A percentile compares a stretch with the other conserved stretches of the same genome.
Conservation (phyloP, 139 green algal species). For the Mychonastes homosphaera region DNA sequence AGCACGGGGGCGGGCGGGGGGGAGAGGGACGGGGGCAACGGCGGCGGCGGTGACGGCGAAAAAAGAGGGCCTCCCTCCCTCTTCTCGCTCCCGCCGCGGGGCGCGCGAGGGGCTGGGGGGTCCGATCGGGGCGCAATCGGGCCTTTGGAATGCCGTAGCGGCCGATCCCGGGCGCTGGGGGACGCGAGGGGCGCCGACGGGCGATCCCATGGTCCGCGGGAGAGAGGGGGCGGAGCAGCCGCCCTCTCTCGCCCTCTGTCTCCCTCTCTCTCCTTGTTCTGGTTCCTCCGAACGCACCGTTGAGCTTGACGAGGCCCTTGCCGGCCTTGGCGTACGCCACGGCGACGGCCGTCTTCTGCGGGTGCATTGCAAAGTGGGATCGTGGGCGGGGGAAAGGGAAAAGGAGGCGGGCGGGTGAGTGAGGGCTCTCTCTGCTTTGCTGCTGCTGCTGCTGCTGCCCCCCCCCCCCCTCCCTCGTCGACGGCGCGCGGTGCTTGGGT, state of each 20-base stretch:
- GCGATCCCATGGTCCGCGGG: background rate
- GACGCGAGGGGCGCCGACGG: background rate
- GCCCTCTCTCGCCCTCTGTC: background rate
- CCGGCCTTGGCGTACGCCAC: slow-evolving; percentile 90
- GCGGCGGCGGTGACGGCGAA: too few relatives aligned
- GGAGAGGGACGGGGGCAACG: too few relatives aligned
- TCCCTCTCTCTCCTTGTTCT: background rate
- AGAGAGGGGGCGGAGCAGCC: background rate
- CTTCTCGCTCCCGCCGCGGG: too few relatives aligned
- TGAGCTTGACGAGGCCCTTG: slow-evolving; percentile 89
- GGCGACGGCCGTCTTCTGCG: slow-evolving; percentile 94
- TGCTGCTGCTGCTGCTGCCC: slow-evolving; percentile 2
- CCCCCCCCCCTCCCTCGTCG: background rate
- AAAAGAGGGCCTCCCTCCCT: too few relatives aligned
- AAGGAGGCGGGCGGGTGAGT: background rate
- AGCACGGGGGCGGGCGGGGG: background rate
- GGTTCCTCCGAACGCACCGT: slow-evolving; percentile 65
- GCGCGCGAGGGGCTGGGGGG: background rate
- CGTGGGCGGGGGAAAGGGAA: background rate
- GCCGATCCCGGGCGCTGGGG: background rate
- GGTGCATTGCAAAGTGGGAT: background rate
- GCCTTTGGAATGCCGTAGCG: background rate
- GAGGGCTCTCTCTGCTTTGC: background rate
- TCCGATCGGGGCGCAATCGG: background rate
- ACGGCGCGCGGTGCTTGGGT: background rate